phyloP scores from a whole-genome alignment of 106 monocot species.

The Dioscorea zingiberensis region DNA sequence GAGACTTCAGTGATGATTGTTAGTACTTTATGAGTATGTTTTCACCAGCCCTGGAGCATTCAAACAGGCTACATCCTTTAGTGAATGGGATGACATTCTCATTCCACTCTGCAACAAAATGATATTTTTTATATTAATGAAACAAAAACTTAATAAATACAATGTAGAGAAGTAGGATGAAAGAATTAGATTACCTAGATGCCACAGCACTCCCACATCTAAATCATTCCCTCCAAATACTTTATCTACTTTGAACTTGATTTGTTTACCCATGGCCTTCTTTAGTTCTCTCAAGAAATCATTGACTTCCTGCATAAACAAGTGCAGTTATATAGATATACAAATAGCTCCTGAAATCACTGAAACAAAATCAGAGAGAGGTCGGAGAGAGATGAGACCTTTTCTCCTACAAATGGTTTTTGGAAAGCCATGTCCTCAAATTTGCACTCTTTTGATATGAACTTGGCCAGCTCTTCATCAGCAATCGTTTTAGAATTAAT shows the following conservation, averaged over 20 bases:
- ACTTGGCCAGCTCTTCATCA: constrained; percentile 19
- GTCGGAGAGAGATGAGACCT: constrained; percentile 27
- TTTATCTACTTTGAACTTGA: constrained; percentile 27
- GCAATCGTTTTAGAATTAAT: constrained; percentile 46
- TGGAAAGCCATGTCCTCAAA: constrained; percentile 54
- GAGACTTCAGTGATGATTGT: not conserved
- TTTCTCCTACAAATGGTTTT: constrained; percentile 33
- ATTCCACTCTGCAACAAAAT: constrained; percentile 53
- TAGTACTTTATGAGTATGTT: constrained; percentile 42
- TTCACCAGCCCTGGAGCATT: constrained; percentile 22
- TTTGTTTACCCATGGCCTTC: constrained; percentile 42
- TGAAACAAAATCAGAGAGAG: not conserved
- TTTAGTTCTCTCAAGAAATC: constrained; percentile 28
- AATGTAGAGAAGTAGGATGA: too few species aligned
- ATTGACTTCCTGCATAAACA: constrained; percentile 19
- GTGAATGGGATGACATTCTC: constrained; percentile 43
- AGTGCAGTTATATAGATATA: not conserved
- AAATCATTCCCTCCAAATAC: constrained; percentile 23
- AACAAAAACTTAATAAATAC: too few species aligned
- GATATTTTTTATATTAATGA: too few species aligned
- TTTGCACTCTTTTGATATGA: constrained; percentile 42
- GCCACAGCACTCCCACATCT: constrained; percentile 31
- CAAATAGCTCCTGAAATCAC: not conserved
- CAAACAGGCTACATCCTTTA: constrained; percentile 61
- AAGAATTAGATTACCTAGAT: constrained; percentile 35